These are phyloP conservation scores for Murraya koenigii DNA, from an alignment of 345 rosid genomes.

Conservation along the genomic window DNA sequence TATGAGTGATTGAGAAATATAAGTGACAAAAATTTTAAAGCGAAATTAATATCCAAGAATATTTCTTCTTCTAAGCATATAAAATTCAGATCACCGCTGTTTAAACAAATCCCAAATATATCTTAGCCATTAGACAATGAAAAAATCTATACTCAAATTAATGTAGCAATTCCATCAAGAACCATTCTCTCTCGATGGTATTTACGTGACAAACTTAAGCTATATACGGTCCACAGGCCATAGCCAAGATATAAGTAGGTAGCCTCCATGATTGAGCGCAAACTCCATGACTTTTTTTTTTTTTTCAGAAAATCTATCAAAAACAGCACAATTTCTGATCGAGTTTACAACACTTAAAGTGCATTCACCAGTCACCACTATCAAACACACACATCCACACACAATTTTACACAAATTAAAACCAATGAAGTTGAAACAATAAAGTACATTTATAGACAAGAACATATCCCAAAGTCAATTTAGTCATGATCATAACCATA, in stretches of 20 bases:
- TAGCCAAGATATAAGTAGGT: neutral
- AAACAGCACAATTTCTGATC: neutral
- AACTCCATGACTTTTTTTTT: neutral
- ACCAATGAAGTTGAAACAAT: neutral
- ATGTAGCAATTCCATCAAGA: too few species aligned
- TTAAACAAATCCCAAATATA: too few species aligned
- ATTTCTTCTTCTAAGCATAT: too few species aligned
- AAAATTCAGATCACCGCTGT: too few species aligned
- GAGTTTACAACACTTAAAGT: neutral
- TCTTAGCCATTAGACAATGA: too few species aligned
- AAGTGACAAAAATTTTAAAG: too few species aligned
- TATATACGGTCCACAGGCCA: neutral
- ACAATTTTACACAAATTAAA: neutral
- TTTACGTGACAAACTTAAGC: too few species aligned
- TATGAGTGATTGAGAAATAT: too few species aligned
- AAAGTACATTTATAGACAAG: neutral
- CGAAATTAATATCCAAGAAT: too few species aligned
- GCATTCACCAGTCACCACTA: constrained; percentile 8
- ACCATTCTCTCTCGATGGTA: too few species aligned
- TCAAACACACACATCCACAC: too few species aligned
- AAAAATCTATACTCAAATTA: too few species aligned
- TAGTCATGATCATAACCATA: constrained; percentile 1
- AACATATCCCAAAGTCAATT: constrained; percentile 2
- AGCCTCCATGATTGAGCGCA: neutral
- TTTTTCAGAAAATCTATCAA: neutral